These are phyloP conservation scores for Nakaseomyces bracarensis DNA, from an alignment of 1,139 yeast genomes.

Conservation along the genomic window DNA sequence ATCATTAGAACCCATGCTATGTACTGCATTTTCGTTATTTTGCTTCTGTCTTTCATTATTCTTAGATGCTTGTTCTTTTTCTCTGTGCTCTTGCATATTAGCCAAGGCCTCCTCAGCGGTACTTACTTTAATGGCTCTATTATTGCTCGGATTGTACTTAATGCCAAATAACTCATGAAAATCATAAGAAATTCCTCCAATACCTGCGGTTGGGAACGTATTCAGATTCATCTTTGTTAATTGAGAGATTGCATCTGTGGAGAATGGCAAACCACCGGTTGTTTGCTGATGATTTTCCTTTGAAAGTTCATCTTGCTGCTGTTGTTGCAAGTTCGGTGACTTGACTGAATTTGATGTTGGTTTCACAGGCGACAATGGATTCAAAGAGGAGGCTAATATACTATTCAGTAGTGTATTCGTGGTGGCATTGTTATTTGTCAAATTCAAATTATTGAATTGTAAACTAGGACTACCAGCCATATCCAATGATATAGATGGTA, in stretches of 20 bases:
- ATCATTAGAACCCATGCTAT: neutral
- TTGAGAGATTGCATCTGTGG: constrained; percentile 22
- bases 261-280: constrained; percentile 11
- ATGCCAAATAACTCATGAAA: constrained; percentile 30
- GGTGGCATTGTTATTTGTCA: constrained; percentile 12
- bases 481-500: constrained; percentile 15
- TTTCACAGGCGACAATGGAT: constrained; percentile 20
- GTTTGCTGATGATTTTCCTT: constrained; percentile 9
- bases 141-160: constrained; percentile 17
- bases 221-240: constrained; percentile 21
- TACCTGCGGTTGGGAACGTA: constrained; percentile 31
- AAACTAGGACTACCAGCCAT: constrained; percentile 22
- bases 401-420: constrained; percentile 16
- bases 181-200: constrained; percentile 32
- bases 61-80: constrained; percentile 12
- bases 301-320: neutral
- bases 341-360: constrained; percentile 20
- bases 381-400: constrained; percentile 17
- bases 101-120: constrained; percentile 27
- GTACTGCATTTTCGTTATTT: neutral
- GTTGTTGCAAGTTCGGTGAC: neutral
- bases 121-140: constrained; percentile 20
- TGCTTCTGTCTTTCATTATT: constrained; percentile 4
- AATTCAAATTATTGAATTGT: constrained; percentile 10
- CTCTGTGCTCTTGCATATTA: constrained; percentile 27